Base-by-base conservation (phyloP, 805 yeast genomes). In the Danielozyma ontarioensis region DNA sequence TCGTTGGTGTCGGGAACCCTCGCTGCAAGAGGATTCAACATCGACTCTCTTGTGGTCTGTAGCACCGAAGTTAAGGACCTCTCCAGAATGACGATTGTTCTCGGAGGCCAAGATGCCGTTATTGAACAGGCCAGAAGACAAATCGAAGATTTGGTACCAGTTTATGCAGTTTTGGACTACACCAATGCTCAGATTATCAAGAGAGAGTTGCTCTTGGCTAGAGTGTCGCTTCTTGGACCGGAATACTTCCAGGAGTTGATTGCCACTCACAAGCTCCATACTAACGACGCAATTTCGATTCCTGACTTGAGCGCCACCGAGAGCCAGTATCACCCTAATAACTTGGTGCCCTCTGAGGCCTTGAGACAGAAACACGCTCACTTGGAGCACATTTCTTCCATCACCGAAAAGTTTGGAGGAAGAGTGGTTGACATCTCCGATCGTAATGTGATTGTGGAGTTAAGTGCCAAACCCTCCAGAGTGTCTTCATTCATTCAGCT, bases 61-160 rank as follows among this genome's bases (percentile, higher is more conserved):
- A 85, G 81, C 68, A 93, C 98, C 25, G 97, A 90, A 59, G 97
- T 93, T 39, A 79, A 82, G 61, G 97, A 93, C 56, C 73, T 93
- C 47, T 85, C 96, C 19, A 76, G 98, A 59, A 93, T 93, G 98
- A 93, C 98, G 5, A 86, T 93, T 49, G 96, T 87, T 8, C 70
- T 93, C 50, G 81, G 80, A 36, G 98, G 97, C 41, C 95, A 87
- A 60, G 96, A 90, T 53, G 96, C 93, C 17, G 88, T 93, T 33
- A 83, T 93, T 45, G 98, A 93, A 61, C 98, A 93, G 69, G 97
- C 97, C 2, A 78, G 98, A 62, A 82, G 97, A 62, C 98, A 93
- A 63, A 83, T 93, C 41, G 98, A 93, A 67, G 97, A 93, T 53
- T 75, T 93, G 56, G 98, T 93, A 23, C 97, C 98, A 4, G 97